Percentiles rank a stretch among this genome's conserved stretches.
Conservation (phyloP, 2,329 filamentous ascomycete species). For the Botrytis medusae region DNA sequence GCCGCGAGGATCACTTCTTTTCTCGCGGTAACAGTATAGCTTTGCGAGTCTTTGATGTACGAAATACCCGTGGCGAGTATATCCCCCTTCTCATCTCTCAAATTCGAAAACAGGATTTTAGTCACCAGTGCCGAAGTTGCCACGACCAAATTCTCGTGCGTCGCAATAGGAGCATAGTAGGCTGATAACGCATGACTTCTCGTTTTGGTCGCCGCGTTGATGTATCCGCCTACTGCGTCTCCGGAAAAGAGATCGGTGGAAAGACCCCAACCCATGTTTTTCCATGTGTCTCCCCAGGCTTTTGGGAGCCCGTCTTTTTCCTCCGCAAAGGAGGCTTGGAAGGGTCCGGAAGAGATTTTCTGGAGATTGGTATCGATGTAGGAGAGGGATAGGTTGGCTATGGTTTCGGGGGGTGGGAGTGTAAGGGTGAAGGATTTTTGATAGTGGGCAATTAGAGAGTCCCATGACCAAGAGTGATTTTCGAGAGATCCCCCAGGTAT, state of each 20-base stretch:
- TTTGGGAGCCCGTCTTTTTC: not conserved
- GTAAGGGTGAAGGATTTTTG: slow-evolving; percentile 40
- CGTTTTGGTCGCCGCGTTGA: not conserved
- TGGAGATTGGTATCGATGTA: not conserved
- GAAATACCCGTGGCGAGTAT: not conserved
- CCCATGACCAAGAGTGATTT: slow-evolving; percentile 42
- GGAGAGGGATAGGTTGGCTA: slow-evolving; percentile 10
- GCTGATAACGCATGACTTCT: not conserved
- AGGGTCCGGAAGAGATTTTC: too few relatives aligned
- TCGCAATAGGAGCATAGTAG: not conserved
- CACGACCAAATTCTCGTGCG: not conserved
- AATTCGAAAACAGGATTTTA: not conserved
- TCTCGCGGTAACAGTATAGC: slow-evolving; percentile 37
- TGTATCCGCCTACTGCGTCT: not conserved
- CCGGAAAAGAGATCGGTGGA: not conserved
- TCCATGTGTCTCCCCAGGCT: not conserved
- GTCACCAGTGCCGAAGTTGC: not conserved
- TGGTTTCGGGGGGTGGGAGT: not conserved
- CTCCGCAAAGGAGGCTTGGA: slow-evolving; percentile 4
- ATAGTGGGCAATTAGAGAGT: slow-evolving; percentile 44
- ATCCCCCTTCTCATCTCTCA: not conserved
- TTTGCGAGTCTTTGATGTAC: slow-evolving; percentile 28
- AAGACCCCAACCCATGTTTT: not conserved
- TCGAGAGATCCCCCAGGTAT: slow-evolving; percentile 45
- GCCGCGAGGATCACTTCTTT: slow-evolving; percentile 37